Base-by-base conservation (phyloP, 495 filamentous ascomycete genomes). In the Talaromyces stipitatus region DNA sequence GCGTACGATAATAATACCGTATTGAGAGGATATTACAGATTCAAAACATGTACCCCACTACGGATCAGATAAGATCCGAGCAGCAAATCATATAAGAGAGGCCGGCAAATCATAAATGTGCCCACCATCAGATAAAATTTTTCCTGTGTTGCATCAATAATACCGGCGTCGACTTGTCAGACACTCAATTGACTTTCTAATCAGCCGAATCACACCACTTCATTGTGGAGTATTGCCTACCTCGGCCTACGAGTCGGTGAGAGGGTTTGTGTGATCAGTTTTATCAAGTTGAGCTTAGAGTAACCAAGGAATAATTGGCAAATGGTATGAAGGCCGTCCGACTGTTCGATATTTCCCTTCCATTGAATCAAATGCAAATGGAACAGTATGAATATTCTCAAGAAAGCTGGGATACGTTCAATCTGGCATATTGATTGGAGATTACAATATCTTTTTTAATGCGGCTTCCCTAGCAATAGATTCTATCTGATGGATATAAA, bases 21-120 rank as follows among this genome's bases (percentile, higher is more conserved):
- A 41, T 16, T 18, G 11, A 18, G 18, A 8, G 4, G 18, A 0
- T 2, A 16, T 16, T 41, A 41, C 36, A 20, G 36, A 14, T 5
- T 18, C 14, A 18, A 41, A 41, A 16, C 6, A 0, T 8, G 1
- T 8, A 41, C 36, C 1, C 51, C 51, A 54, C 32, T 54, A 29
- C 51, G 51, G 51, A 54, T 54, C 51, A 54, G 51, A 54, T 54
- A 54, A 54, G 48, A 51, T 51, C 4, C 16, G 23, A 29, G 2
- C 23, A 51, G 16, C 26, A 16, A 50, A 23, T 50, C 47, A 50
- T n/a, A n/a, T n/a, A n/a, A n/a, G n/a, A 46, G 7, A 7, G 23
- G 22, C 27, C 11, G 16, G 22, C 28, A 27, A 36, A 36, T 54
- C 51, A 54, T 7, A n/a, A 36, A 18, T 14, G 12, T 12, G 32